A percentile compares a stretch with the other conserved stretches of the same genome.
These are phyloP conservation scores for Penicillium paradoxum DNA, from an alignment of 495 filamentous ascomycete species.

Conservation along the genomic window DNA sequence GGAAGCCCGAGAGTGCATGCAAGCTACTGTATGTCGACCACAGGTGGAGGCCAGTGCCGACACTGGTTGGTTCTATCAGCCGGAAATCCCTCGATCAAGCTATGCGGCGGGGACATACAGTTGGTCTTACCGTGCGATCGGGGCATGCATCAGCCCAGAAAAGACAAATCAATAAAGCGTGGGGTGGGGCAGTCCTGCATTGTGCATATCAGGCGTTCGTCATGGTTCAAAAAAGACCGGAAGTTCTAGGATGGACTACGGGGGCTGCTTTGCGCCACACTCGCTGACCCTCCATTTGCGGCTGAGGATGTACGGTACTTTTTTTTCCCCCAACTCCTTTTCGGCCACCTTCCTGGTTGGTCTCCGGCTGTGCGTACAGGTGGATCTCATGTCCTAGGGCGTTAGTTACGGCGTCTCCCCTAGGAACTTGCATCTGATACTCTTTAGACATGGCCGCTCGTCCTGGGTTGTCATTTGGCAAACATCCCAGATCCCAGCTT, in stretches of 20 bases:
- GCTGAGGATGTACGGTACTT: conserved; percentile 11
- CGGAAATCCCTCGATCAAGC: neutral
- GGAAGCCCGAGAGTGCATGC: conserved; percentile 15
- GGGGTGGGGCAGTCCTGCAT: neutral
- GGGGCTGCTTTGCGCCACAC: conserved; percentile 18
- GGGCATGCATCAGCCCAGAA: neutral
- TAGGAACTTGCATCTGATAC: neutral
- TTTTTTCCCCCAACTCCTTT: conserved; percentile 2
- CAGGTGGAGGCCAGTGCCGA: neutral
- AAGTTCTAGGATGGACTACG: conserved; percentile 6
- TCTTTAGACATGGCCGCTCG: neutral
- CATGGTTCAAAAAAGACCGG: neutral
- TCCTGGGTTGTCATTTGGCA: neutral
- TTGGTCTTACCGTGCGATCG: neutral
- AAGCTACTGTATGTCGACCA: conserved; percentile 3
- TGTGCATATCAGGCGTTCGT: conserved; percentile 1
- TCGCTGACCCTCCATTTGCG: conserved; percentile 4
- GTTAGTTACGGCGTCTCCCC: neutral
- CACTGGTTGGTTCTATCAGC: conserved; percentile 2
- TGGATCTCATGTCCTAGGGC: neutral
- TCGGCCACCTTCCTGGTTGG: neutral
- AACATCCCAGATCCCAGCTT: neutral
- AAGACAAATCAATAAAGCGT: neutral
- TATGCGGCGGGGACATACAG: neutral
- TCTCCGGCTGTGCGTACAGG: conserved; percentile 1